Conservation (phyloP, 768 basidiomycete genomes). For the Amanita rimosa region DNA sequence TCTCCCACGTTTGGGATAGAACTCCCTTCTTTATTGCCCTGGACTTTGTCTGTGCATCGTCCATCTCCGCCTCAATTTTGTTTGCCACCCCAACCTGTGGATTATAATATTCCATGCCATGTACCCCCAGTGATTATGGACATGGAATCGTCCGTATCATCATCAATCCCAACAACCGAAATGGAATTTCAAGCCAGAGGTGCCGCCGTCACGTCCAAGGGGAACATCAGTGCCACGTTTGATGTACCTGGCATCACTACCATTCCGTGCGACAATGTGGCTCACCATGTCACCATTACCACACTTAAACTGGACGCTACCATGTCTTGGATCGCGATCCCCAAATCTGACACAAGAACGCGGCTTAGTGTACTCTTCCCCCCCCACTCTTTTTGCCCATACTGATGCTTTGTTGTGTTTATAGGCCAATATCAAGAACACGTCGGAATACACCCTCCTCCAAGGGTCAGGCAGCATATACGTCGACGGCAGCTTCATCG, state of each 20-base stretch:
- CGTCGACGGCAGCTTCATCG: constrained; percentile 30
- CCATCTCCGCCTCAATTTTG: too few relatives aligned
- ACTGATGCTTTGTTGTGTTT: not conserved
- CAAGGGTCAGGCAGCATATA: constrained; percentile 25
- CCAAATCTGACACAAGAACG: constrained; percentile 21
- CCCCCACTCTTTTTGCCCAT: not conserved
- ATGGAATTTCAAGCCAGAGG: not conserved
- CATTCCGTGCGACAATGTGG: constrained; percentile 19
- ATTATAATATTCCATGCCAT: too few relatives aligned
- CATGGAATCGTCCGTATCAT: too few relatives aligned
- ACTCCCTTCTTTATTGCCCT: constrained; percentile 20
- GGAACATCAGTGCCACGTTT: constrained; percentile 22
- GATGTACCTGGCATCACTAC: constrained; percentile 19
- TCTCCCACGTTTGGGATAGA: constrained; percentile 24
- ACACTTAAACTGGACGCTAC: constrained; percentile 19
- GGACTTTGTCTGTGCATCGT: constrained; percentile 14
- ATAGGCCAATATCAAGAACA: constrained; percentile 24
- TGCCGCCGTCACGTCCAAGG: constrained; percentile 14
- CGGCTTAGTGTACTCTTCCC: constrained; percentile 18
- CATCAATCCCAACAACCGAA: not conserved
- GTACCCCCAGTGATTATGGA: too few relatives aligned
- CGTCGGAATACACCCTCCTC: constrained; percentile 26
- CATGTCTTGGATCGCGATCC: constrained; percentile 25
- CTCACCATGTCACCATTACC: constrained; percentile 22
- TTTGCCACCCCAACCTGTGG: too few relatives aligned